Percentiles rank a stretch among this genome's conserved stretches.
Evolutionary conservation across 1,284 basidiomycete species (phyloP).

Genomic region (Earliella scabrosa): DNA sequence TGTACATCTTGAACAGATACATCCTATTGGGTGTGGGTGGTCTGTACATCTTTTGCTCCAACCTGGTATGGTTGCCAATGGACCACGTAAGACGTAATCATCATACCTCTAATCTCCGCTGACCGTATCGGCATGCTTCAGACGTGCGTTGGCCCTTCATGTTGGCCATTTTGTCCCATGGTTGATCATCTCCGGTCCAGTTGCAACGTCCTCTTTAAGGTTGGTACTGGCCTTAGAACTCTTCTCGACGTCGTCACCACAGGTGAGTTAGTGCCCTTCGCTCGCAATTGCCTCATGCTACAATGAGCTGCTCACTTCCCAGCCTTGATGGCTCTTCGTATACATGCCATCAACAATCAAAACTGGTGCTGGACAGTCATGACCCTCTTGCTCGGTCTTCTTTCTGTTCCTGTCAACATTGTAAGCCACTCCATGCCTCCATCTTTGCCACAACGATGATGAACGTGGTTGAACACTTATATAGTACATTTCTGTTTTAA

Average conservation of each 20-base stretch:
- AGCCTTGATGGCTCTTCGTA: conserved; percentile 16
- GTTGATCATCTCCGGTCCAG: too few relatives aligned
- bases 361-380: conserved; percentile 11
- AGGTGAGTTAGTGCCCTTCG: not conserved
- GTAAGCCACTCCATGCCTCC: too few relatives aligned
- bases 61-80: not conserved
- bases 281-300: not conserved
- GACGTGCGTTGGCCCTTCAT: too few relatives aligned
- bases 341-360: conserved; percentile 16
- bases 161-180: too few relatives aligned
- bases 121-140: too few relatives aligned
- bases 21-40: not conserved
- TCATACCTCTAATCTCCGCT: too few relatives aligned
- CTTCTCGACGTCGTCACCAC: not conserved
- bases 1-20: conserved; percentile 18
- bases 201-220: too few relatives aligned
- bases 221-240: too few relatives aligned
- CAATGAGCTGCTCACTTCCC: too few relatives aligned
- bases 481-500: not conserved
- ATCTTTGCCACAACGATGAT: too few relatives aligned
- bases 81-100: conserved; percentile 2
- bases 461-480: not conserved
- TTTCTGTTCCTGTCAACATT: conserved; percentile 1
- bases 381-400: not conserved
- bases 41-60: not conserved